A percentile compares a stretch with the other conserved stretches of the same genome.
These are phyloP conservation scores for Calocybe indica DNA, from an alignment of 768 basidiomycete species.

Conservation along the genomic window DNA sequence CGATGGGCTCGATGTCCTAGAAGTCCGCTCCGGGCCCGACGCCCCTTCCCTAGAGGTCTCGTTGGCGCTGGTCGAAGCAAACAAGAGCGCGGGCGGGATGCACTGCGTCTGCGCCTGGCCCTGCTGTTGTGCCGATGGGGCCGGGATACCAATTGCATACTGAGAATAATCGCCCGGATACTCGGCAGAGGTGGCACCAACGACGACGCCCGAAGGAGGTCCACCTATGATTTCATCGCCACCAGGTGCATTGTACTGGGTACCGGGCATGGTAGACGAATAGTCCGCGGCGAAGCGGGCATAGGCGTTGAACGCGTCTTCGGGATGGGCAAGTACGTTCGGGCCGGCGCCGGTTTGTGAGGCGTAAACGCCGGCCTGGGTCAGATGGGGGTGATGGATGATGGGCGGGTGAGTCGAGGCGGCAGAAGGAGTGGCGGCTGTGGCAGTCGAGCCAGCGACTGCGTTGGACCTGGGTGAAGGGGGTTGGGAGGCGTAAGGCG, in stretches of 20 bases:
- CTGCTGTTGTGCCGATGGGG: background rate
- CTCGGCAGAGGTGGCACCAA: constrained; percentile 2
- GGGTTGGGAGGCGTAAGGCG: constrained; percentile 34
- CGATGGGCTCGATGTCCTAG: background rate
- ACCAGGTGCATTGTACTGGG: constrained; percentile 34
- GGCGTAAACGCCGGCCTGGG: no score
- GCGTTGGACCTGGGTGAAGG: constrained; percentile 35
- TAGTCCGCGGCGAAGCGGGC: constrained; percentile 61
- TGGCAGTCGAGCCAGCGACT: constrained; percentile 29
- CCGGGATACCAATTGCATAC: background rate
- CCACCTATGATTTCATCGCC: constrained; percentile 25
- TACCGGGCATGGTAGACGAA: constrained; percentile 56
- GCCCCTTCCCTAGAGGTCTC: constrained; percentile 11
- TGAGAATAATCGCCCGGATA: constrained; percentile 1
- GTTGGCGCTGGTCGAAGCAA: constrained; percentile 12
- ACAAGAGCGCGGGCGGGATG: constrained; percentile 17
- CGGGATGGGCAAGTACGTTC: constrained; percentile 25
- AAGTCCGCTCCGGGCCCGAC: background rate
- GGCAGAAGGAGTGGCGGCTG: constrained; percentile 6
- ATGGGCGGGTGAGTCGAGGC: constrained; percentile 2
- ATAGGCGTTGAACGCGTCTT: constrained; percentile 65
- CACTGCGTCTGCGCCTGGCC: constrained; percentile 10
- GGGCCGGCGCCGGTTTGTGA: background rate
- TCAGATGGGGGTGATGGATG: constrained; percentile 8
- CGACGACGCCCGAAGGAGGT: constrained; percentile 1